Conservation (phyloP, 2,329 filamentous ascomycete species). For the Trichoderma endophyticum region DNA sequence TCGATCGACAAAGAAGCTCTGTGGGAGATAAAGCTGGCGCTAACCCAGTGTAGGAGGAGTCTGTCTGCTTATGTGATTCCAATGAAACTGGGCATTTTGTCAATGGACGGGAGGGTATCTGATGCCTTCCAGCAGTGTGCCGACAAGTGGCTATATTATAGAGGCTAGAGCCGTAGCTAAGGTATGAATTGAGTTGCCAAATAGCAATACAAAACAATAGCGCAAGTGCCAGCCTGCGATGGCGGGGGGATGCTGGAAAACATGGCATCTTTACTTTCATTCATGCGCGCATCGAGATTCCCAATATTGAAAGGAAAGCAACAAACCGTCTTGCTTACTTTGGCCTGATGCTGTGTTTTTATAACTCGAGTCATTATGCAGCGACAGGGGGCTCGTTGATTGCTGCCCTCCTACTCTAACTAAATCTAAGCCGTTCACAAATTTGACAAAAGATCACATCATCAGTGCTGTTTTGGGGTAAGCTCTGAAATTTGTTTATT, state of each 20-base stretch:
- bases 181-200: neutral
- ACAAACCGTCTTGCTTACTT: neutral
- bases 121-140: neutral
- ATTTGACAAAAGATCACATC: neutral
- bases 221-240: neutral
- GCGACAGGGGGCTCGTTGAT: neutral
- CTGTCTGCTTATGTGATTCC: neutral
- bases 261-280: neutral
- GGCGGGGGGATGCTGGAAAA: neutral
- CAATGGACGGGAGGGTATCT: neutral
- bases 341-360: neutral
- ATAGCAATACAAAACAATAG: neutral
- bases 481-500: neutral
- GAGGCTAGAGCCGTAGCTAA: neutral
- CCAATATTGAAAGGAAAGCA: neutral
- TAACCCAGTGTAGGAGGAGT: neutral
- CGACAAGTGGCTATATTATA: neutral
- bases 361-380: neutral
- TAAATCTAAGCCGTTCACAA: neutral
- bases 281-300: neutral
- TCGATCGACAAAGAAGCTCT: neutral
- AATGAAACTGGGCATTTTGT: neutral
- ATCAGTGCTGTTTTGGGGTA: neutral
- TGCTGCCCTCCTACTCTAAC: neutral
- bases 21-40: neutral